Conservation (phyloP, 2,329 filamentous ascomycete species). For the Aspergillus quadrilineatus region DNA sequence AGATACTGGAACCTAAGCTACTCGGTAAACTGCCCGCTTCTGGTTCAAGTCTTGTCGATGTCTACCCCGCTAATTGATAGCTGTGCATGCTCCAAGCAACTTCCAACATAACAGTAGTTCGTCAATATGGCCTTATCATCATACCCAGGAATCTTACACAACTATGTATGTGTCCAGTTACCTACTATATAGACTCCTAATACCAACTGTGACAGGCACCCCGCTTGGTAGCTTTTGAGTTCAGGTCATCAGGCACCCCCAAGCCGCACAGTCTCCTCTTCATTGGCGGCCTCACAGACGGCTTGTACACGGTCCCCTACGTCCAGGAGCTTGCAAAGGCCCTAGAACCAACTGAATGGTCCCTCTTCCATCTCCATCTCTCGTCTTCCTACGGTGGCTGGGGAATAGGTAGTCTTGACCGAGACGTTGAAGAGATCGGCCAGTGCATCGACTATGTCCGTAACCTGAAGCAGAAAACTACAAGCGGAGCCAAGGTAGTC, state of each 20-base stretch:
- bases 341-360: conserved; percentile 53
- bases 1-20: not conserved
- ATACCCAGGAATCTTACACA: conserved; percentile 34
- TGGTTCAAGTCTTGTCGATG: not conserved
- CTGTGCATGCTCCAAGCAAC: not conserved
- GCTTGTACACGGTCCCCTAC: conserved; percentile 56
- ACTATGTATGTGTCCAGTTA: conserved; percentile 33
- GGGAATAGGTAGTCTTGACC: conserved; percentile 53
- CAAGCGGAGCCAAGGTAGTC: conserved; percentile 53
- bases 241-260: conserved; percentile 24
- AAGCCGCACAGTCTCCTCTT: conserved; percentile 55
- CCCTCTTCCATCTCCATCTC: conserved; percentile 52
- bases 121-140: conserved; percentile 24
- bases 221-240: conserved; percentile 44
- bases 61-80: not conserved
- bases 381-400: conserved; percentile 56
- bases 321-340: conserved; percentile 49
- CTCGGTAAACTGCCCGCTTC: not conserved
- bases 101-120: not conserved
- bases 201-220: conserved; percentile 29
- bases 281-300: conserved; percentile 60
- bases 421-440: conserved; percentile 56
- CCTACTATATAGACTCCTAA: not conserved
- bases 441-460: conserved; percentile 54
- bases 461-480: conserved; percentile 28